phyloP scores from a whole-genome alignment of 371 early-diverging fungal genomes.

The Circinella umbellata region DNA sequence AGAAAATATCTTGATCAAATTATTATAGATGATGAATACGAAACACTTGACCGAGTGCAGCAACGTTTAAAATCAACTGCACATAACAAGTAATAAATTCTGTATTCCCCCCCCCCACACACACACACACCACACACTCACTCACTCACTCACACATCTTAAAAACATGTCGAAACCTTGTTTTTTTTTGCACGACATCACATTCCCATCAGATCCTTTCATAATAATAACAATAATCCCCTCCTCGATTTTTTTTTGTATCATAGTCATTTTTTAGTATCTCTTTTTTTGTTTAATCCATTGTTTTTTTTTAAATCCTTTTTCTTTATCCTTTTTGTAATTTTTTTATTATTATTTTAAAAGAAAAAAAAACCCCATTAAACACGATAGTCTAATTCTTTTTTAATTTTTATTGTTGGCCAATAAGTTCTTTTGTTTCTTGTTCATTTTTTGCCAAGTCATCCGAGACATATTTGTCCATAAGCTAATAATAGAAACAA shows the following conservation, averaged over 20 bases:
- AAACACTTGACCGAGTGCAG: constrained; percentile 8
- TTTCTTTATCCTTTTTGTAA: background rate
- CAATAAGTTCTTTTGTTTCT: constrained; percentile 1
- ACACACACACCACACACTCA: too few relatives aligned
- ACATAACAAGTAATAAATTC: background rate
- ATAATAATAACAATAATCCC: too few relatives aligned
- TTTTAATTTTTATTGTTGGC: background rate
- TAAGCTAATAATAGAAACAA: constrained; percentile 10
- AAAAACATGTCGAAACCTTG: too few relatives aligned
- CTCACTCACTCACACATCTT: too few relatives aligned
- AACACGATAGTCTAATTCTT: too few relatives aligned
- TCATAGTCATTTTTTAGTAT: background rate
- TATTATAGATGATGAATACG: background rate
- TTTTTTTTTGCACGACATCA: too few relatives aligned
- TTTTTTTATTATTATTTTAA: too few relatives aligned
- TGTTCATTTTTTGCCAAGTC: constrained; percentile 7
- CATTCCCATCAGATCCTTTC: too few relatives aligned
- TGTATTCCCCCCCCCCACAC: background rate
- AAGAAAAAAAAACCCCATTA: too few relatives aligned
- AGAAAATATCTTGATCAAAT: too few relatives aligned
- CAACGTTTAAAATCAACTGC: background rate
- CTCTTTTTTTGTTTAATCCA: background rate
- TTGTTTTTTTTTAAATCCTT: background rate
- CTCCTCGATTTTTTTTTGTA: background rate
- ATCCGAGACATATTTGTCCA: constrained; percentile 8